phyloP scores from a whole-genome alignment of 1,284 basidiomycete genomes.

The Pseudozyma thailandica region DNA sequence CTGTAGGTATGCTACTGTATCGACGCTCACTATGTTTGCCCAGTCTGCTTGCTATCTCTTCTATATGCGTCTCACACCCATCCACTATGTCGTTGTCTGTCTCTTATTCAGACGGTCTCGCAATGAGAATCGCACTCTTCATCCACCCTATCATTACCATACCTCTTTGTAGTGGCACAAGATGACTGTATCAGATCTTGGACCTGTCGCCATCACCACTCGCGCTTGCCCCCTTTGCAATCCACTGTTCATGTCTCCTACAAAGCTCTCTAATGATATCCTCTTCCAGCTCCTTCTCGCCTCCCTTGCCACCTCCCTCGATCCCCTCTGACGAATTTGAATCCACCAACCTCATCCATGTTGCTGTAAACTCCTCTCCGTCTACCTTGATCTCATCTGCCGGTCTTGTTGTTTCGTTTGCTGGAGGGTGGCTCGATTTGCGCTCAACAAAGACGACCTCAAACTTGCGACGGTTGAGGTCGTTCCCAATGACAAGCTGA shows the following conservation, averaged over 20 bases:
- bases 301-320: constrained; percentile 58
- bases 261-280: constrained; percentile 84
- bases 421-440: background rate
- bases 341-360: constrained; percentile 77
- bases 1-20: too few species aligned
- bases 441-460: constrained; percentile 86
- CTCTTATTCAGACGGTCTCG: too few species aligned
- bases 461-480: constrained; percentile 85
- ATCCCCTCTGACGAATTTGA: background rate
- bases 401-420: background rate
- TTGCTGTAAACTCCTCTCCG: constrained; percentile 72
- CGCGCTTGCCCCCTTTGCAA: constrained; percentile 46
- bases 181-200: constrained; percentile 1
- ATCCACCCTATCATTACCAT: too few species aligned
- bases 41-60: too few species aligned
- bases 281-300: constrained; percentile 81
- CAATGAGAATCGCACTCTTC: too few species aligned
- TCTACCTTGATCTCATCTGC: constrained; percentile 11
- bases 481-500: constrained; percentile 96
- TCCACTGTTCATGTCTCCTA: constrained; percentile 79
- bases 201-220: background rate
- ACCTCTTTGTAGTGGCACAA: too few species aligned
- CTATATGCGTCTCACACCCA: too few species aligned
- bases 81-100: too few species aligned
- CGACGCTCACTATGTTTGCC: too few species aligned